Base-by-base conservation (phyloP, 2,329 filamentous ascomycete genomes). In the Grosmannia clavigera region DNA sequence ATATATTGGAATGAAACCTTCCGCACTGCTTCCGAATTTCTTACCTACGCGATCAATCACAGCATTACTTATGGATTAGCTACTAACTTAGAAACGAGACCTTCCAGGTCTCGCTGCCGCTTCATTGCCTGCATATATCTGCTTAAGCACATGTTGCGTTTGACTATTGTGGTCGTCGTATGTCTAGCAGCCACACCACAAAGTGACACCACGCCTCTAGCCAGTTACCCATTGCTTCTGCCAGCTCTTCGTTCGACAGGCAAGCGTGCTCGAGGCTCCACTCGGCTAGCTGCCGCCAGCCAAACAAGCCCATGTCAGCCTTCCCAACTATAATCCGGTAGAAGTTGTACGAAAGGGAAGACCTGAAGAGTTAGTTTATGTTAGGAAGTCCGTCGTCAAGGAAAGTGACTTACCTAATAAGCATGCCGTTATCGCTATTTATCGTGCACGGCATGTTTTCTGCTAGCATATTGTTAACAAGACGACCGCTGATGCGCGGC, bases 301-400 rank as follows among this genome's bases (percentile, higher is more conserved):
- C 22, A 22, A 22, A 22, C 22, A 22, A 22, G 22, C 22, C 22
- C 22, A 22, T 22, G 22, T 22, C 22, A 22, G 22, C 22, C 22
- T 22, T 22, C 1, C 22, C 22, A 22, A 22, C 22, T 22, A 22
- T 22, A 22, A 22, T 78, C 68, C 90, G 87, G 68, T 90, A 90
- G 68, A 90, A 90, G 67, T 91, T 87, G 65, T 90, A 85, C 0
- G 84, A 86, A 52, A 90, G 76, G 2, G 83, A 83, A 14, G 86
- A 88, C 64, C 84, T 88, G 38, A 14, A 6, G 5, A 14, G 38
- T 40, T 40, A 40, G 31, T 7, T 25, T 25, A 14, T 33, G 38
- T 5, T 6, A 10, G 16, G 35, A n/a, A 48, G 2, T 29, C 29
- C 25, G 19, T 19, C 22, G 22, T 22, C 22, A 22, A 22, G 22